Conservation (phyloP, 2,329 filamentous ascomycete genomes). For the Capronia coronata region DNA sequence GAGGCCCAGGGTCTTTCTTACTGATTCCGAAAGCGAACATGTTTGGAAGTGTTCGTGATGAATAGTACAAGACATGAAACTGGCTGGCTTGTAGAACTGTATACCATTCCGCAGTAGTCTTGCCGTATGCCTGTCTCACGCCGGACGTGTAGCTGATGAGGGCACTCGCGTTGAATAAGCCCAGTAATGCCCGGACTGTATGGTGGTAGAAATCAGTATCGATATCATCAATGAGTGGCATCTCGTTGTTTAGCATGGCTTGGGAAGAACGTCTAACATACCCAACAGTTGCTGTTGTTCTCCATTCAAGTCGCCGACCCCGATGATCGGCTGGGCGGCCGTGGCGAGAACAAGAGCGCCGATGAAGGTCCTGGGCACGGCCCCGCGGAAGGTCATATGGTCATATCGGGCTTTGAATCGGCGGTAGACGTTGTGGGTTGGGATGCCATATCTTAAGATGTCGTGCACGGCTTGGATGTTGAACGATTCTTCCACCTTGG, state of each 20-base stretch:
- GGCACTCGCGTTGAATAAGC: conserved; percentile 64
- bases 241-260: not conserved
- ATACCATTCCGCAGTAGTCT: conserved; percentile 68
- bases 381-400: conserved; percentile 82
- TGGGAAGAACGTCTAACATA: conserved; percentile 31
- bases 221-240: too few species aligned
- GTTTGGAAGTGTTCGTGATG: conserved; percentile 84
- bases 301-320: conserved; percentile 47
- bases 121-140: conserved; percentile 63
- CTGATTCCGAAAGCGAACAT: conserved; percentile 90
- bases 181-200: conserved; percentile 67
- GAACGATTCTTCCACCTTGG: conserved; percentile 98
- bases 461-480: conserved; percentile 93
- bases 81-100: conserved; percentile 69
- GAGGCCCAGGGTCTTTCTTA: too few species aligned
- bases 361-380: conserved; percentile 84
- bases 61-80: conserved; percentile 91
- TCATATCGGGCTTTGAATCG: conserved; percentile 66
- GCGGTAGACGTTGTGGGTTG: conserved; percentile 44
- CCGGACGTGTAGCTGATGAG: conserved; percentile 60
- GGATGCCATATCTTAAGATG: conserved; percentile 73
- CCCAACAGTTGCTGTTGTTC: conserved; percentile 53
- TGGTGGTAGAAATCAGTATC: not conserved
- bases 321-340: conserved; percentile 60
- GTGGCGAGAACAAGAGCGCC: conserved; percentile 72